Evolutionary conservation across 2,329 filamentous ascomycete genomes (phyloP).

Genomic region (Lizonia empirigonia): DNA sequence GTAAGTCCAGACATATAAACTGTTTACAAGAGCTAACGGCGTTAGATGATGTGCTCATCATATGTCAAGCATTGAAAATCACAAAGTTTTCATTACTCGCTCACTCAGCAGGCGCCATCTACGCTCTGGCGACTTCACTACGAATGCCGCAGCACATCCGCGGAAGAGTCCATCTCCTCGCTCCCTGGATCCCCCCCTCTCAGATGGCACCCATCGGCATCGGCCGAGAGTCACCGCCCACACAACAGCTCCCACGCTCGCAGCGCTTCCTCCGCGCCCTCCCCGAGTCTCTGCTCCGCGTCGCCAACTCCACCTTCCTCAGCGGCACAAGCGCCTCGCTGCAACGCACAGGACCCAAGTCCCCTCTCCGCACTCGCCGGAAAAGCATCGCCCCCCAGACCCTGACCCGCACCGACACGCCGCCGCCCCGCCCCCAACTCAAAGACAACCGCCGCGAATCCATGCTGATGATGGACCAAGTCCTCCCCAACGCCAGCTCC

Average conservation of each 20-base stretch:
- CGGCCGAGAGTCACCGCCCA: slow-evolving; percentile 74
- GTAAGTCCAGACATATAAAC: slow-evolving; percentile 58
- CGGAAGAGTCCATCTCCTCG: slow-evolving; percentile 89
- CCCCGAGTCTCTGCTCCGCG: slow-evolving; percentile 87
- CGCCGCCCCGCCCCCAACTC: slow-evolving; percentile 25
- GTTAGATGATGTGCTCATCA: slow-evolving; percentile 82
- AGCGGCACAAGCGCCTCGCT: slow-evolving; percentile 86
- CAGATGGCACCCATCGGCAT: slow-evolving; percentile 59
- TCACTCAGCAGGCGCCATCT: slow-evolving; percentile 97
- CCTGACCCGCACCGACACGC: slow-evolving; percentile 11
- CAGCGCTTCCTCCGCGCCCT: slow-evolving; percentile 89
- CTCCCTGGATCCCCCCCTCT: slow-evolving; percentile 94
- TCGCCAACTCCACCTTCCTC: slow-evolving; percentile 96
- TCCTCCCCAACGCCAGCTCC: slow-evolving; percentile 48
- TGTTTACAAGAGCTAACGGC: slow-evolving; percentile 27
- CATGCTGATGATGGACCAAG: slow-evolving; percentile 57
- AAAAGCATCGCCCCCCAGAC: slow-evolving; percentile 34
- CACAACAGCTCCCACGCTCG: slow-evolving; percentile 85
- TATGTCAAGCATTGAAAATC: slow-evolving; percentile 89
- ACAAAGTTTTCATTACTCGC: slow-evolving; percentile 95
- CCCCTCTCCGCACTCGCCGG: slow-evolving; percentile 47
- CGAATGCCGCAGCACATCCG: slow-evolving; percentile 96
- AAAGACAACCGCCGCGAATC: slow-evolving; percentile 51
- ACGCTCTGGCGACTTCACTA: slow-evolving; percentile 90
- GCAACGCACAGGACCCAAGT: slow-evolving; percentile 59